These are phyloP conservation scores for Chenopodium suecicum DNA, from an alignment of 148 eudicot genomes.

Conservation along the genomic window DNA sequence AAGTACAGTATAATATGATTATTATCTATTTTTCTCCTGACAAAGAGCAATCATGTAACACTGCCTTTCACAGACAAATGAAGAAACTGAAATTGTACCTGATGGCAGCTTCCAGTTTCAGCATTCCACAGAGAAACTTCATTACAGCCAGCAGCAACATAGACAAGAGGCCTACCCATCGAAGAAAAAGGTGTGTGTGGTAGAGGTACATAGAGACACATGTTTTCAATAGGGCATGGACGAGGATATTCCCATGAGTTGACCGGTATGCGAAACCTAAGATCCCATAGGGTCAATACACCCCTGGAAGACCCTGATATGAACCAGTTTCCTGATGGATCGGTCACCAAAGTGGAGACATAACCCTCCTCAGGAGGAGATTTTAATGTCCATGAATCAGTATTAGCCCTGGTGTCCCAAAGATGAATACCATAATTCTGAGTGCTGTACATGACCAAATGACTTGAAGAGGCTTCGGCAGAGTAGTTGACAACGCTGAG, in stretches of 20 bases:
- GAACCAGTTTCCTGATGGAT: conserved; percentile 97
- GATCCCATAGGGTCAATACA: conserved; percentile 92
- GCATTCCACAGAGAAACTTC: conserved; percentile 99
- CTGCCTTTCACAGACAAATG: background rate
- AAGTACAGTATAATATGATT: background rate
- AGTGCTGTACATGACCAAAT: conserved; percentile 82
- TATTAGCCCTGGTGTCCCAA: conserved; percentile 73
- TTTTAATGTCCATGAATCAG: conserved; percentile 70
- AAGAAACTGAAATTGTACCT: conserved; percentile 45
- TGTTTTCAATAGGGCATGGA: conserved; percentile 75
- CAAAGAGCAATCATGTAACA: background rate
- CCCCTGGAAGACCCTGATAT: conserved; percentile 97
- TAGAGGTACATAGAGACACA: conserved; percentile 88
- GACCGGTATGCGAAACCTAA: conserved; percentile 85
- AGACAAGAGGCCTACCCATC: conserved; percentile 85
- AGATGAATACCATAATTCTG: conserved; percentile 83
- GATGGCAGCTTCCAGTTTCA: conserved; percentile 98
- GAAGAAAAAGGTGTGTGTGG: conserved; percentile 63
- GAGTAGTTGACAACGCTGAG: conserved; percentile 70
- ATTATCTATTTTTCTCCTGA: background rate
- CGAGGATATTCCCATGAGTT: conserved; percentile 84
- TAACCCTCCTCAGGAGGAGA: conserved; percentile 84
- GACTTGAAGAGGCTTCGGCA: conserved; percentile 54
- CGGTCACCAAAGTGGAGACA: conserved; percentile 67
- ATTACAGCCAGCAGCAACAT: conserved; percentile 95